phyloP scores from a whole-genome alignment of 2,329 filamentous ascomycete species.

The Acephala macrosclerotiorum region DNA sequence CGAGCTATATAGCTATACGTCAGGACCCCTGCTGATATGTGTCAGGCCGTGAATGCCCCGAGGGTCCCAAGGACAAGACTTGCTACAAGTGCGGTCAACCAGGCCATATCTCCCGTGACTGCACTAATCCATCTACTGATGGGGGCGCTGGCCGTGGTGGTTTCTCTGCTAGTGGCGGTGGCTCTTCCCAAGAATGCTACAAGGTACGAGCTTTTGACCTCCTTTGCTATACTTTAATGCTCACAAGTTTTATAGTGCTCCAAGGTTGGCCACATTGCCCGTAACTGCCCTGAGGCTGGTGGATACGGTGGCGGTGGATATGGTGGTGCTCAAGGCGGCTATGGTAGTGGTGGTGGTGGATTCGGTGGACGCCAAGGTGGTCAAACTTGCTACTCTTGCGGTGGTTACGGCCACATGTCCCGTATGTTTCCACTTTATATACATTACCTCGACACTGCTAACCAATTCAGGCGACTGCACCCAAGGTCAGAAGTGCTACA shows the following conservation, averaged over 20 bases:
- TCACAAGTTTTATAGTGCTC: constrained; percentile 70
- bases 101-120: constrained; percentile 90
- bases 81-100: constrained; percentile 82
- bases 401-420: constrained; percentile 96
- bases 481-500: constrained; percentile 99
- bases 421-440: constrained; percentile 58
- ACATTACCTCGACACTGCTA: constrained; percentile 8
- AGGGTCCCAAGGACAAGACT: constrained; percentile 86
- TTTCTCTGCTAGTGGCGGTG: constrained; percentile 51
- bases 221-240: neutral
- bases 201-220: constrained; percentile 55
- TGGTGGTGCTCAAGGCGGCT: constrained; percentile 46
- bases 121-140: constrained; percentile 44
- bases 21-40: constrained; percentile 33
- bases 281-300: constrained; percentile 79
- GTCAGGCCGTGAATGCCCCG: constrained; percentile 85
- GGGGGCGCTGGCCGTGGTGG: constrained; percentile 41
- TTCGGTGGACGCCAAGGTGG: constrained; percentile 60
- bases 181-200: constrained; percentile 78
- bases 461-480: constrained; percentile 77
- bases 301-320: constrained; percentile 54
- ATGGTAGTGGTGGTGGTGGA: constrained; percentile 47
- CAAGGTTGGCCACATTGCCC: constrained; percentile 94
- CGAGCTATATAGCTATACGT: constrained; percentile 17
- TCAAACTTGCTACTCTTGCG: constrained; percentile 98